Evolutionary conservation across 169 alveolate species (phyloP), one percentile per base, ranked within the genome.

Genomic region (Cryptosporidium muris): DNA sequence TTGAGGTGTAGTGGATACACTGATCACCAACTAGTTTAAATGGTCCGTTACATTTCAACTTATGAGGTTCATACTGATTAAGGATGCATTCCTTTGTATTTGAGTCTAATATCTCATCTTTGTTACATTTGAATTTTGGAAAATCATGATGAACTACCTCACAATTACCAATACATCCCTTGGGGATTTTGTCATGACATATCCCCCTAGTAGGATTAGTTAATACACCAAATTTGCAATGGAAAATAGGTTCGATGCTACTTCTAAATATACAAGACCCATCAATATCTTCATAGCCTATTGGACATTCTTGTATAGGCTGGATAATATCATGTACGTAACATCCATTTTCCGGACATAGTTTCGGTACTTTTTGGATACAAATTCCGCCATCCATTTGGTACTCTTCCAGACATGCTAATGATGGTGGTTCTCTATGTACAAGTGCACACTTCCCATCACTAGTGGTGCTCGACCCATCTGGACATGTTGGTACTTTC

Each of bases 321-420:
- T 74, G 63, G 9, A 74, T 58, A 6, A 54, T 36, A 42, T 74
- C 60, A 11, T 34, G 40, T 14, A n/a, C n/a, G 14, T 66, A 58
- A 74, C 82, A 74, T 16, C 82, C 82, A 8, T 74, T 68, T 45
- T 66, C 74, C 11, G 82, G 82, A 54, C 82, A 74, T 5, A 56
- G 14, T 42, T 74, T 74, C 4, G 16, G 42, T 4, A 68, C 25
- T 8, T 11, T 43, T 74, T 60, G 66, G 25, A 74, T 54, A 49
- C 82, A 74, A 58, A 43, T 74, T 25, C 82, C 82, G 3, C 60
- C 68, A 34, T 74, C 68, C 82, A 74, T 74, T 7, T 14, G n/a
- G 34, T 58, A 74, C 12, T 68, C 82, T 6, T 74, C 82, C 34
- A 14, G 43, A 40, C 82, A 74, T 16, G 43, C 51, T n/a, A 74